Percentiles rank a stretch among this genome's conserved stretches.
Conservation (phyloP, 768 basidiomycete species). For the Vishniacozyma victoriae region DNA sequence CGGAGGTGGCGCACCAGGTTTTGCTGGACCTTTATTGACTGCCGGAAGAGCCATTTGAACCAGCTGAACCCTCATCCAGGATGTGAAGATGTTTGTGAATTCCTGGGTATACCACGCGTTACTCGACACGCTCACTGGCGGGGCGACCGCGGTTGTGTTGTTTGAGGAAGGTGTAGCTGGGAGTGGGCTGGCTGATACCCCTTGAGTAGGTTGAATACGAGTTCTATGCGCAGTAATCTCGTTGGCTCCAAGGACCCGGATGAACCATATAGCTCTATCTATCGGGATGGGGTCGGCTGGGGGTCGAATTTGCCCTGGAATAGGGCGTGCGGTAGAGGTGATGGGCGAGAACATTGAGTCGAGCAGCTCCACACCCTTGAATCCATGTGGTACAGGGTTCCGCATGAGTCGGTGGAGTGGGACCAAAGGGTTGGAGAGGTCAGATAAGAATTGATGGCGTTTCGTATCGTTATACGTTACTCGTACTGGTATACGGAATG, state of each 20-base stretch:
- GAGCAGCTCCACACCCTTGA: slow-evolving; percentile 40
- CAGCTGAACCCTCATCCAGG: slow-evolving; percentile 35
- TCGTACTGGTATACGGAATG: slow-evolving; percentile 36
- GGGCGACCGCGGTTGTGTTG: slow-evolving; percentile 7
- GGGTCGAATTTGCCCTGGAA: slow-evolving; percentile 1
- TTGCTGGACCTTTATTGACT: slow-evolving; percentile 4
- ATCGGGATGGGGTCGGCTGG: slow-evolving; percentile 27
- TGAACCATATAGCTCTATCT: slow-evolving; percentile 42
- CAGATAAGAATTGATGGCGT: slow-evolving; percentile 34
- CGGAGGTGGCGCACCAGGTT: slow-evolving; percentile 9
- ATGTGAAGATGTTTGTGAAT: slow-evolving; percentile 33
- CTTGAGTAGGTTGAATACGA: slow-evolving; percentile 16
- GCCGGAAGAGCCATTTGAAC: slow-evolving; percentile 27
- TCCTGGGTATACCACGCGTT: slow-evolving; percentile 42
- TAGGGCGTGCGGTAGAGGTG: slow-evolving; percentile 2
- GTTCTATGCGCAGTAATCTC: slow-evolving; percentile 37
- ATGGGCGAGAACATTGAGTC: slow-evolving; percentile 38
- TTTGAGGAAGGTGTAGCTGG: slow-evolving; percentile 34
- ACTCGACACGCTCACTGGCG: slow-evolving; percentile 19
- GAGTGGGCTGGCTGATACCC: slow-evolving; percentile 12
- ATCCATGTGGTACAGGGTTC: slow-evolving; percentile 35
- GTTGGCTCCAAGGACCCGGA: slow-evolving; percentile 35
- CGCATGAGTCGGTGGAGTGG: slow-evolving; percentile 34
- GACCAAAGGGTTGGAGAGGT: slow-evolving; percentile 35
- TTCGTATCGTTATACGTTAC: slow-evolving; percentile 41